phyloP scores from a whole-genome alignment of 2,329 filamentous ascomycete genomes.

The Sordariomycetes sp. region DNA sequence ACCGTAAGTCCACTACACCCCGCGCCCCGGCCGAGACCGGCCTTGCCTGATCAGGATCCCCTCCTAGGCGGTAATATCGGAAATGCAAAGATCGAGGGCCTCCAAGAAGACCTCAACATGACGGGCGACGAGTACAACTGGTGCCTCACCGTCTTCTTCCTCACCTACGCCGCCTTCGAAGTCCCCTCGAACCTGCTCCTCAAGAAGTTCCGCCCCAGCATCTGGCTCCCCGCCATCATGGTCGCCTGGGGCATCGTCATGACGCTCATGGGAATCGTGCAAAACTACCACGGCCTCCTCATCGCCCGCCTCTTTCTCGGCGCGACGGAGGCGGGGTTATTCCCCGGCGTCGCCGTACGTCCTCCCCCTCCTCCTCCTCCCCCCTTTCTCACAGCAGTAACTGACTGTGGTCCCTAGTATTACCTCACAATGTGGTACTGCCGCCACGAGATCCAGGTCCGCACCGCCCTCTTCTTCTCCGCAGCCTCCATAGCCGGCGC shows the following conservation, averaged over 20 bases:
- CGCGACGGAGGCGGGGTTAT: conserved; percentile 41
- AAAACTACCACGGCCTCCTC: conserved; percentile 33
- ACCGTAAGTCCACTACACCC: conserved; percentile 26
- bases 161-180: conserved; percentile 15
- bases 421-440: conserved; percentile 43
- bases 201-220: conserved; percentile 34
- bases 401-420: not conserved
- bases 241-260: conserved; percentile 32
- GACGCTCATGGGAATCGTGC: conserved; percentile 33
- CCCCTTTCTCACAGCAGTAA: not conserved
- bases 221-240: conserved; percentile 41
- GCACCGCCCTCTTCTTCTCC: conserved; percentile 45
- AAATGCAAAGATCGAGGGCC: conserved; percentile 51
- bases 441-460: conserved; percentile 44
- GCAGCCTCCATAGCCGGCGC: conserved; percentile 46
- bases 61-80: conserved; percentile 41
- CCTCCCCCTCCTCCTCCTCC: too few species aligned
- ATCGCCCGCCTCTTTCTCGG: conserved; percentile 31
- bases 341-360: conserved; percentile 42
- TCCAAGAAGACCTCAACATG: conserved; percentile 41
- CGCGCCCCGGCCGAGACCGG: not conserved
- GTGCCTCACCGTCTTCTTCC: conserved; percentile 41
- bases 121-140: conserved; percentile 57
- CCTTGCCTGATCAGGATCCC: not conserved
- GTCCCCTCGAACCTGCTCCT: conserved; percentile 46